A percentile compares a stretch with the other conserved stretches of the same genome.
Conservation (phyloP, 352 stramenopile genomes). For the Phytophthora ohioensis region DNA sequence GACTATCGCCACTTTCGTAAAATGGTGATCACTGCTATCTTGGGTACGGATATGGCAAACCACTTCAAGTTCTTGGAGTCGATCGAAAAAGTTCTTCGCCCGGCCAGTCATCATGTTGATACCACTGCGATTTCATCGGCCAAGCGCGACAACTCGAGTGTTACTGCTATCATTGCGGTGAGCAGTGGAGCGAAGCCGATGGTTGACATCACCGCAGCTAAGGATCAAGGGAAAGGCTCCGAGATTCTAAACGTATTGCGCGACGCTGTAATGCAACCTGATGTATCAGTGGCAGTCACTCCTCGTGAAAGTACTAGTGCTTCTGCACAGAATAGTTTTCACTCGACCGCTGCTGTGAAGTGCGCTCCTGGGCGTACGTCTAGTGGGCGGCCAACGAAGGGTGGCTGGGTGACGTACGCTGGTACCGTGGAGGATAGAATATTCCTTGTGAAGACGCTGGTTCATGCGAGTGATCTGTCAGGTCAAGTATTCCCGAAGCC, state of each 20-base stretch:
- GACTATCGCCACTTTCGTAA: slow-evolving; percentile 89
- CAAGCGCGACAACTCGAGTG: slow-evolving; percentile 50
- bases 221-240: slow-evolving; percentile 32
- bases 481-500: slow-evolving; percentile 89
- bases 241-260: slow-evolving; percentile 59
- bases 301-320: slow-evolving; percentile 38
- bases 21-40: slow-evolving; percentile 88
- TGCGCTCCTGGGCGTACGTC: slow-evolving; percentile 24
- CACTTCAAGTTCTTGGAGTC: slow-evolving; percentile 90
- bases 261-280: slow-evolving; percentile 70
- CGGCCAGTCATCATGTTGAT: slow-evolving; percentile 60
- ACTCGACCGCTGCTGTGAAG: slow-evolving; percentile 27
- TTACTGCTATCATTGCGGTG: slow-evolving; percentile 33
- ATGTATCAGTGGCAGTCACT: slow-evolving; percentile 44
- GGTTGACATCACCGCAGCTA: slow-evolving; percentile 28
- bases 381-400: slow-evolving; percentile 43
- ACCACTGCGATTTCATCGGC: slow-evolving; percentile 44
- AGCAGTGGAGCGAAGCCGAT: slow-evolving; percentile 32
- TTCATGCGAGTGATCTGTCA: slow-evolving; percentile 89
- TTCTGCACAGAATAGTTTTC: slow-evolving; percentile 35
- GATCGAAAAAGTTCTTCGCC: slow-evolving; percentile 77
- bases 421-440: slow-evolving; percentile 80
- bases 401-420: slow-evolving; percentile 63
- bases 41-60: slow-evolving; percentile 92
- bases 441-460: slow-evolving; percentile 86